phyloP scores from a whole-genome alignment of 306 rosid species.

The Cicer yamashitae region DNA sequence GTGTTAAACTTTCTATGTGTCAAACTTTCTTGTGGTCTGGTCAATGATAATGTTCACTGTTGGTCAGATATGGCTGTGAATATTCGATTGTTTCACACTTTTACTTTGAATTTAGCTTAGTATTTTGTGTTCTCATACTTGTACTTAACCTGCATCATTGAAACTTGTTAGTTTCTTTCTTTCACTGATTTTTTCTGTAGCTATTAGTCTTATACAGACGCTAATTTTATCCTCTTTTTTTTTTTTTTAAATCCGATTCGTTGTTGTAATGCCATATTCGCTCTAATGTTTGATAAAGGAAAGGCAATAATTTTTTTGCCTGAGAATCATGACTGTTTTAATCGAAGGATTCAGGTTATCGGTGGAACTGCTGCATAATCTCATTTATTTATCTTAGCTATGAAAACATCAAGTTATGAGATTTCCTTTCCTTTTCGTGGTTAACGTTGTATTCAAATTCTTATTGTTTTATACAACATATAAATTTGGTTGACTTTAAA shows the following conservation, averaged over 20 bases:
- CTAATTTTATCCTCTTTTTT: too few relatives aligned
- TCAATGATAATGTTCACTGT: too few relatives aligned
- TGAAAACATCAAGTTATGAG: background rate
- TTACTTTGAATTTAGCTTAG: constrained; percentile 11
- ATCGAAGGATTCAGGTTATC: too few relatives aligned
- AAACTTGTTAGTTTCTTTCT: background rate
- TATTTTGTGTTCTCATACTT: constrained; percentile 11
- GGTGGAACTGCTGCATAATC: too few relatives aligned
- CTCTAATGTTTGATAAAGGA: background rate
- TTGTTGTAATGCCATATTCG: too few relatives aligned
- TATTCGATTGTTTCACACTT: background rate
- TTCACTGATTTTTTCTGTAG: background rate
- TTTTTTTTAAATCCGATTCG: too few relatives aligned
- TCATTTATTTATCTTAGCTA: background rate
- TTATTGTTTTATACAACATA: background rate
- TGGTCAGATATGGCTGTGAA: too few relatives aligned
- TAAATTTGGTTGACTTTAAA: background rate
- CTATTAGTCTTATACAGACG: too few relatives aligned
- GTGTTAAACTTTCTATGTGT: too few relatives aligned
- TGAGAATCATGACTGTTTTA: background rate
- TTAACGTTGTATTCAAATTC: background rate
- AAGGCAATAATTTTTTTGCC: background rate
- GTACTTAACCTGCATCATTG: background rate
- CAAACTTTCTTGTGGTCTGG: too few relatives aligned
- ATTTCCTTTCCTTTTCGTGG: background rate